phyloP scores from a whole-genome alignment of 768 basidiomycete genomes.

The Kwoniella bestiolae region DNA sequence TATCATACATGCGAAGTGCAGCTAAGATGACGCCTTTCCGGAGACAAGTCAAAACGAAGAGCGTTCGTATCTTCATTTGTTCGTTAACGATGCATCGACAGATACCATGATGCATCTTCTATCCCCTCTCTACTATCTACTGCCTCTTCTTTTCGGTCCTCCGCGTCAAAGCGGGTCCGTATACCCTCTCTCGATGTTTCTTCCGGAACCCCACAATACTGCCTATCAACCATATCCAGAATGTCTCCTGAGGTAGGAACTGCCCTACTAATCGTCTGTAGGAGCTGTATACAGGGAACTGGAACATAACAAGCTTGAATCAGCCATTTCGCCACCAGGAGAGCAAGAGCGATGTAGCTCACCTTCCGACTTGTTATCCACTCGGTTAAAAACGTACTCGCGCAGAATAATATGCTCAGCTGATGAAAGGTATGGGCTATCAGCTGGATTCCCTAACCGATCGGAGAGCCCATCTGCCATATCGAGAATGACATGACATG shows the following conservation, averaged over 20 bases:
- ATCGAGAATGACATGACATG: conserved; percentile 1
- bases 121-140: too few relatives aligned
- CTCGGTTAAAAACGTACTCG: conserved; percentile 80
- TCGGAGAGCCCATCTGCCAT: too few relatives aligned
- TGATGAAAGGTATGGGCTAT: conserved; percentile 17
- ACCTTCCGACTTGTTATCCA: conserved; percentile 71
- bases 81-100: too few relatives aligned
- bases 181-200: conserved; percentile 61
- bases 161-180: conserved; percentile 47
- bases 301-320: background rate
- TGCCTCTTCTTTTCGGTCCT: background rate
- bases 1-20: too few relatives aligned
- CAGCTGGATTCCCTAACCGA: too few relatives aligned
- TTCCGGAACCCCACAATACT: conserved; percentile 58
- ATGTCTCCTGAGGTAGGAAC: conserved; percentile 64
- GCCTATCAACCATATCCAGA: conserved; percentile 57
- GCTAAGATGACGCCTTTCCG: too few relatives aligned
- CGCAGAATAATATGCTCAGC: conserved; percentile 72
- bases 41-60: too few relatives aligned
- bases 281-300: conserved; percentile 63
- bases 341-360: conserved; percentile 11
- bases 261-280: conserved; percentile 81
- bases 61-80: too few relatives aligned
- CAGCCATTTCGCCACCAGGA: background rate
- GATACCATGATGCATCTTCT: too few relatives aligned